Conservation (phyloP, 2,329 filamentous ascomycete genomes). For the Balansia obtecta region DNA sequence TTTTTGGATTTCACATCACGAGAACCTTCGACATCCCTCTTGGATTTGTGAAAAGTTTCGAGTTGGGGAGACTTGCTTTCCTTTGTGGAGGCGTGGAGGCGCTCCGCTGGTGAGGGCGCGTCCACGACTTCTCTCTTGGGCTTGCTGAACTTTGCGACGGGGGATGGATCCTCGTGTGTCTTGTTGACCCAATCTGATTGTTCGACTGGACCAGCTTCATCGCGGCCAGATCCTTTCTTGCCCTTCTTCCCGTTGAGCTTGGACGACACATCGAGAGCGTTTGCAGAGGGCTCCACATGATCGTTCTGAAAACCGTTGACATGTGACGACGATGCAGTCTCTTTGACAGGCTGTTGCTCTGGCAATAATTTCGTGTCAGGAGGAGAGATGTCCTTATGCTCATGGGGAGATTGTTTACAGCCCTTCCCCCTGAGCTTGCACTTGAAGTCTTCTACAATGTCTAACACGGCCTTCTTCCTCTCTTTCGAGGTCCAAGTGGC, state of each 20-base stretch:
- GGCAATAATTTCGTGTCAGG: background rate
- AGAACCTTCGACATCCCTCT: background rate
- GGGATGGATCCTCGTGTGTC: background rate
- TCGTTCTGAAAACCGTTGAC: background rate
- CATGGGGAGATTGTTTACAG: background rate
- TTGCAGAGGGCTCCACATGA: background rate
- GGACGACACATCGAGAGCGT: background rate
- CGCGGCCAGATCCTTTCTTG: background rate
- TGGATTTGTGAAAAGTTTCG: background rate
- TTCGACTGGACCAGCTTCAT: background rate
- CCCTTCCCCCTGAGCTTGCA: constrained; percentile 1
- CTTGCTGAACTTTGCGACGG: background rate
- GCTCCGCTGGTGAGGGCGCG: background rate
- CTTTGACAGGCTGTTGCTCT: background rate
- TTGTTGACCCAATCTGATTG: background rate
- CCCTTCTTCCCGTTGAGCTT: background rate
- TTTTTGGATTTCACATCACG: background rate
- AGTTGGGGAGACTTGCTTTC: background rate
- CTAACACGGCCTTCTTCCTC: constrained; percentile 1
- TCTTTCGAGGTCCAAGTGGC: background rate
- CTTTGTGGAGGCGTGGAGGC: background rate
- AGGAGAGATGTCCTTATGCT: background rate
- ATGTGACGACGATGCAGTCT: background rate
- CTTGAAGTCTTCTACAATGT: constrained; percentile 8
- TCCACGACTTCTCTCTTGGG: background rate